Conservation (phyloP, 2,329 filamentous ascomycete genomes). For the Lecanicillium sp. region DNA sequence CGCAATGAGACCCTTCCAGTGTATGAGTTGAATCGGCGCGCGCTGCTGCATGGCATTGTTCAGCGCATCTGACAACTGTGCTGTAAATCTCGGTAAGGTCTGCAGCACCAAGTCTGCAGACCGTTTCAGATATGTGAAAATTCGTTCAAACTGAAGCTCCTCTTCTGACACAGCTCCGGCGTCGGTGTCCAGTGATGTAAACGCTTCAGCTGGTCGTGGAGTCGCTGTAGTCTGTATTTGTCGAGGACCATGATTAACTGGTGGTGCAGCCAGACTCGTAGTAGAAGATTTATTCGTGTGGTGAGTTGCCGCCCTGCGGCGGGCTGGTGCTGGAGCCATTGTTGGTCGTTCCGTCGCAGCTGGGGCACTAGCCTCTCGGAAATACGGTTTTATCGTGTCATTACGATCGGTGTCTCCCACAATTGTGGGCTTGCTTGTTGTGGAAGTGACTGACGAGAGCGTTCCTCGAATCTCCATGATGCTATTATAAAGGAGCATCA, state of each 20-base stretch:
- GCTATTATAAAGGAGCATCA: slow-evolving; percentile 58
- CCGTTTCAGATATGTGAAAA: slow-evolving; percentile 67
- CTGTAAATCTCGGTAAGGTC: slow-evolving; percentile 60
- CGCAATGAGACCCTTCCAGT: slow-evolving; percentile 63
- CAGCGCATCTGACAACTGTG: slow-evolving; percentile 56
- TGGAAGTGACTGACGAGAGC: slow-evolving; percentile 25
- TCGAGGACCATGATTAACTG: no score
- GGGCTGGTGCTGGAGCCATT: slow-evolving; percentile 27
- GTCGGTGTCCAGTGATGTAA: background rate
- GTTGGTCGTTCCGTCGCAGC: no score
- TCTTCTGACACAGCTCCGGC: slow-evolving; percentile 49
- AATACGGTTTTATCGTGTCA: slow-evolving; percentile 41
- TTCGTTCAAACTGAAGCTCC: slow-evolving; percentile 71
- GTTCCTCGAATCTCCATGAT: slow-evolving; percentile 58
- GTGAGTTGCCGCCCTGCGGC: slow-evolving; percentile 57
- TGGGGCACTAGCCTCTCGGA: no score
- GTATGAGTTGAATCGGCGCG: slow-evolving; percentile 48
- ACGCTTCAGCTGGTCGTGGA: background rate
- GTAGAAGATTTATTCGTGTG: slow-evolving; percentile 76
- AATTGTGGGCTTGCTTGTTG: slow-evolving; percentile 15
- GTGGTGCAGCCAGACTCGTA: no score
- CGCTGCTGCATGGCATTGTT: slow-evolving; percentile 54
- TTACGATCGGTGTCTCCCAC: slow-evolving; percentile 19
- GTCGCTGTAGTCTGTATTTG: no score
- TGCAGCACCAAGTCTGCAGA: slow-evolving; percentile 67